Conservation (phyloP, 495 filamentous ascomycete genomes). For the Antarctomyces pellizariae region DNA sequence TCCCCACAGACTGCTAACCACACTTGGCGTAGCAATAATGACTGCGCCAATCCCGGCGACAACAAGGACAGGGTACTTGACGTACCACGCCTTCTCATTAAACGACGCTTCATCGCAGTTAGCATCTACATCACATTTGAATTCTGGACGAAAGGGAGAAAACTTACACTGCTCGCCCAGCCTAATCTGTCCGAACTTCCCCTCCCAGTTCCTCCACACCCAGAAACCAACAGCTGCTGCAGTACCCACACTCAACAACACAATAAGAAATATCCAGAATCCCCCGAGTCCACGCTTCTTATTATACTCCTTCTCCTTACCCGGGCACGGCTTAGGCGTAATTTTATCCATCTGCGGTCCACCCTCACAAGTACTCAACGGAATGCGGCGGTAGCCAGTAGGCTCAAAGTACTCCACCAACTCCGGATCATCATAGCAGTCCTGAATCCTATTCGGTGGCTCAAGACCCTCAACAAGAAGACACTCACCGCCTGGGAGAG, state of each 20-base stretch:
- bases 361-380: slow-evolving; percentile 60
- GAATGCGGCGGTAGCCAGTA: slow-evolving; percentile 80
- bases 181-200: slow-evolving; percentile 76
- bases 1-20: slow-evolving; percentile 43
- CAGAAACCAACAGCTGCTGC: slow-evolving; percentile 60
- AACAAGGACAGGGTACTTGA: slow-evolving; percentile 57
- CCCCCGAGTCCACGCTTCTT: slow-evolving; percentile 46
- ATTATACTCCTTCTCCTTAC: slow-evolving; percentile 54
- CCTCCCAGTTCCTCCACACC: slow-evolving; percentile 64
- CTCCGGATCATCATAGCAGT: slow-evolving; percentile 43
- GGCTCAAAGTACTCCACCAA: slow-evolving; percentile 51
- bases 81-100: slow-evolving; percentile 39
- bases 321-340: slow-evolving; percentile 36
- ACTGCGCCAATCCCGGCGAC: slow-evolving; percentile 60
- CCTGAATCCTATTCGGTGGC: slow-evolving; percentile 35
- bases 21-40: slow-evolving; percentile 45
- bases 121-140: slow-evolving; percentile 1
- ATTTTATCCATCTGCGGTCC: slow-evolving; percentile 47
- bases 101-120: slow-evolving; percentile 18
- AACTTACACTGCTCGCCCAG: slow-evolving; percentile 37
- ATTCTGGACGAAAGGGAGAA: neutral
- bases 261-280: slow-evolving; percentile 65
- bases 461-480: slow-evolving; percentile 42
- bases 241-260: slow-evolving; percentile 43
- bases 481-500: slow-evolving; percentile 51